phyloP scores from a whole-genome alignment of 768 basidiomycete genomes.

The Macrolepiota dolichaula region DNA sequence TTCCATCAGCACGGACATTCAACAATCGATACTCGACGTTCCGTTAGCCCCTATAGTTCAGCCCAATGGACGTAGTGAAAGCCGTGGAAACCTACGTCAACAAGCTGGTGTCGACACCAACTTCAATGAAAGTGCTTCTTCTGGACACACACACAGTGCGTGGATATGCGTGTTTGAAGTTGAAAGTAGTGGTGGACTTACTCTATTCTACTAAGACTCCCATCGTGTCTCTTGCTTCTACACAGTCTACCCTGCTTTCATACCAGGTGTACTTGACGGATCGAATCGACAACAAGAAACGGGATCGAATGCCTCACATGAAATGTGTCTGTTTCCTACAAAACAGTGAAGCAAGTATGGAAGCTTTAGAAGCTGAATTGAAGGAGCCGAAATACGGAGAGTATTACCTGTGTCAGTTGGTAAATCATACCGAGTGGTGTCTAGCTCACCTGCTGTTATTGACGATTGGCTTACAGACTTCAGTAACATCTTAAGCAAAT shows the following conservation, averaged over 20 bases:
- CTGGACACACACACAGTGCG: constrained; percentile 92
- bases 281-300: constrained; percentile 89
- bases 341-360: constrained; percentile 76
- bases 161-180: neutral
- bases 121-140: constrained; percentile 93
- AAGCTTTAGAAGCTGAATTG: constrained; percentile 80
- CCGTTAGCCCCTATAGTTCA: neutral
- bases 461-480: constrained; percentile 60
- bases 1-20: neutral
- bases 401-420: constrained; percentile 98
- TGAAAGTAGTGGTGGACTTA: constrained; percentile 5
- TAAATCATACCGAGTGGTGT: constrained; percentile 44
- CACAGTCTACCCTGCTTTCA: constrained; percentile 88
- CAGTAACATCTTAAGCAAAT: constrained; percentile 89
- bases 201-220: constrained; percentile 63
- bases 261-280: constrained; percentile 99
- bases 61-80: constrained; percentile 87
- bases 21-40: neutral
- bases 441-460: constrained; percentile 8
- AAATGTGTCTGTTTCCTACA: constrained; percentile 96
- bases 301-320: constrained; percentile 93
- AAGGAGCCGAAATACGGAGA: constrained; percentile 92
- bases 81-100: constrained; percentile 92
- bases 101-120: constrained; percentile 81
- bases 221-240: constrained; percentile 91